phyloP scores from a whole-genome alignment of 352 stramenopile species.

The Globisporangium middletonii region DNA sequence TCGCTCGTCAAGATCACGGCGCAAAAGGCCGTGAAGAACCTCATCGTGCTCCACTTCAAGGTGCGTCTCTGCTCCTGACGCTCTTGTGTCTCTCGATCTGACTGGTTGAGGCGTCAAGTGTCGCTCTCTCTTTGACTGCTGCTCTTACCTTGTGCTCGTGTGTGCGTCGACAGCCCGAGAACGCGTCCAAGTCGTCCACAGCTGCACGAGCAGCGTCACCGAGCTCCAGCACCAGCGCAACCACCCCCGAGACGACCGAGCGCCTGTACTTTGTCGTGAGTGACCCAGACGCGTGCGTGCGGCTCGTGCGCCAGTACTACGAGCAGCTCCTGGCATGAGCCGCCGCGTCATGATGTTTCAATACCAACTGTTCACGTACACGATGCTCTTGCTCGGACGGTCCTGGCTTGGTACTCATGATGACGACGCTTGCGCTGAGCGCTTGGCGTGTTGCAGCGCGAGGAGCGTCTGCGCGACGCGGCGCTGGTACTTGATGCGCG shows the following conservation, averaged over 20 bases:
- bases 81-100: background rate
- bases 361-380: background rate
- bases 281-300: slow-evolving; percentile 13
- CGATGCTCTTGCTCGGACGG: too few species aligned
- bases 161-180: too few species aligned
- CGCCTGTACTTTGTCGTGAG: slow-evolving; percentile 14
- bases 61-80: slow-evolving; percentile 18
- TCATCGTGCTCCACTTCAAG: slow-evolving; percentile 72
- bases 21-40: slow-evolving; percentile 49
- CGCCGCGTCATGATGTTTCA: background rate
- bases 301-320: slow-evolving; percentile 13
- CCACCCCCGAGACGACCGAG: background rate
- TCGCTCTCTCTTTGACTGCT: background rate
- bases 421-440: background rate
- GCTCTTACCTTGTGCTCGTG: background rate
- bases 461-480: slow-evolving; percentile 37
- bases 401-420: background rate
- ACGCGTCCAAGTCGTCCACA: background rate
- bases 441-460: slow-evolving; percentile 23
- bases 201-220: background rate
- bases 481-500: slow-evolving; percentile 40
- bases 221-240: background rate
- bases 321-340: slow-evolving; percentile 12
- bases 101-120: background rate
- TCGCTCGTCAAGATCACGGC: slow-evolving; percentile 52